Percentiles rank a stretch among this genome's conserved stretches.
These are phyloP conservation scores for Solioccasus polychromus DNA, from an alignment of 768 basidiomycete species.

Conservation along the genomic window DNA sequence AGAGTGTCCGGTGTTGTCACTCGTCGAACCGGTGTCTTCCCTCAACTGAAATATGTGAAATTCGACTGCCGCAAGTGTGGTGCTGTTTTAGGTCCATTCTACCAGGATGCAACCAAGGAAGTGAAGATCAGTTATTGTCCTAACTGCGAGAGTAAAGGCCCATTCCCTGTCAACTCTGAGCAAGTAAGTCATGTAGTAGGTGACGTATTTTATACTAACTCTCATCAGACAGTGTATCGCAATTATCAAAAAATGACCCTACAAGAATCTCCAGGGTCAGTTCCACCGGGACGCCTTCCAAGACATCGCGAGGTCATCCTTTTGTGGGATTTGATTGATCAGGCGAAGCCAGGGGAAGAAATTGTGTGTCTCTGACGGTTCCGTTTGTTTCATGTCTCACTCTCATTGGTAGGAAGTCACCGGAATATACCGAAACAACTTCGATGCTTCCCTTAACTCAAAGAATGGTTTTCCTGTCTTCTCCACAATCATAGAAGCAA, in stretches of 20 bases:
- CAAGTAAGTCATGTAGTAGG: constrained; percentile 53
- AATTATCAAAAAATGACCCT: constrained; percentile 99
- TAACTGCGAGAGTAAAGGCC: constrained; percentile 92
- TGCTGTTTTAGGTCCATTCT: constrained; percentile 93
- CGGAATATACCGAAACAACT: constrained; percentile 97
- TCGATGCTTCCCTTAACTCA: constrained; percentile 94
- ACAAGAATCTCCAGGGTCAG: constrained; percentile 96
- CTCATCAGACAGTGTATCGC: constrained; percentile 85
- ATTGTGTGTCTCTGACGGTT: constrained; percentile 55
- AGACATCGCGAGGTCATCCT: constrained; percentile 95
- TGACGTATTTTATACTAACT: background rate
- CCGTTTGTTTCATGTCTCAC: constrained; percentile 8
- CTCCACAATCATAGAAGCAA: constrained; percentile 96
- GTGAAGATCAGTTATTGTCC: constrained; percentile 93
- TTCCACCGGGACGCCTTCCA: constrained; percentile 95
- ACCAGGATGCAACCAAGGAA: constrained; percentile 94
- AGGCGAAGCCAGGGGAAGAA: constrained; percentile 98
- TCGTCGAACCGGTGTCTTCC: constrained; percentile 92
- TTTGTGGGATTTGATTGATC: constrained; percentile 97
- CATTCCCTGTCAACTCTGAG: constrained; percentile 95
- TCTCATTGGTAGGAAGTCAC: constrained; percentile 76
- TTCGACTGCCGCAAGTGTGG: constrained; percentile 97
- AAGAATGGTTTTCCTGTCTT: constrained; percentile 99
- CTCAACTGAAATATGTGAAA: constrained; percentile 99
- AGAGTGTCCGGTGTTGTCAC: constrained; percentile 96